These are phyloP conservation scores for Ascodesmis nigricans DNA, from an alignment of 495 filamentous ascomycete genomes.

Conservation along the genomic window DNA sequence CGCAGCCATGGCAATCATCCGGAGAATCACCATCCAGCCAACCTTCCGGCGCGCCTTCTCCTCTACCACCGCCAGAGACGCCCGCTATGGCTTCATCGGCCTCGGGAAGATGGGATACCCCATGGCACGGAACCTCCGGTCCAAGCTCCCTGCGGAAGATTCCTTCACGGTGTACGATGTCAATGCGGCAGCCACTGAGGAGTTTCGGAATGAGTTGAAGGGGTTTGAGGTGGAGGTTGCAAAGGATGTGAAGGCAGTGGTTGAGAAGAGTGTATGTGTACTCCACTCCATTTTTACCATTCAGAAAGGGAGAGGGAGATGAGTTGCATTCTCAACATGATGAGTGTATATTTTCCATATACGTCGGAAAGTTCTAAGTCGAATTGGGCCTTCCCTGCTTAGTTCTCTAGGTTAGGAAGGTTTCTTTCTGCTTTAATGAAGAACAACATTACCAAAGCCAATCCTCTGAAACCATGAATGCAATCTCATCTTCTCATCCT, in stretches of 20 bases:
- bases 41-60: conserved; percentile 10
- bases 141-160: conserved; percentile 49
- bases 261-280: conserved; percentile 48
- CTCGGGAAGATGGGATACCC: conserved; percentile 74
- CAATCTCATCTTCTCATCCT: too few relatives aligned
- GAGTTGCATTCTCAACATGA: conserved; percentile 19
- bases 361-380: conserved; percentile 24
- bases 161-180: conserved; percentile 52
- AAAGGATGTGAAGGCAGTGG: conserved; percentile 35
- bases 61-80: conserved; percentile 1
- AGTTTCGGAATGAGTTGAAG: conserved; percentile 36
- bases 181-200: conserved; percentile 36
- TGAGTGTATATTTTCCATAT: conserved; percentile 27
- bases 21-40: too few relatives aligned
- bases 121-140: conserved; percentile 72
- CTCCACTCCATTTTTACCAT: conserved; percentile 2
- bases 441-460: conserved; percentile 35
- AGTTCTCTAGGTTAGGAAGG: conserved; percentile 34
- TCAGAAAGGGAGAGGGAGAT: neutral
- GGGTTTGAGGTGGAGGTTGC: conserved; percentile 36
- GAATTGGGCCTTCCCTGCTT: conserved; percentile 23
- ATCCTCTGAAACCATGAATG: too few relatives aligned
- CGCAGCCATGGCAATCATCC: too few relatives aligned
- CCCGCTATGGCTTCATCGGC: conserved; percentile 47
- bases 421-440: too few relatives aligned